phyloP scores from a whole-genome alignment of 75 land plant species.

The Selaginella moellendorffii region DNA sequence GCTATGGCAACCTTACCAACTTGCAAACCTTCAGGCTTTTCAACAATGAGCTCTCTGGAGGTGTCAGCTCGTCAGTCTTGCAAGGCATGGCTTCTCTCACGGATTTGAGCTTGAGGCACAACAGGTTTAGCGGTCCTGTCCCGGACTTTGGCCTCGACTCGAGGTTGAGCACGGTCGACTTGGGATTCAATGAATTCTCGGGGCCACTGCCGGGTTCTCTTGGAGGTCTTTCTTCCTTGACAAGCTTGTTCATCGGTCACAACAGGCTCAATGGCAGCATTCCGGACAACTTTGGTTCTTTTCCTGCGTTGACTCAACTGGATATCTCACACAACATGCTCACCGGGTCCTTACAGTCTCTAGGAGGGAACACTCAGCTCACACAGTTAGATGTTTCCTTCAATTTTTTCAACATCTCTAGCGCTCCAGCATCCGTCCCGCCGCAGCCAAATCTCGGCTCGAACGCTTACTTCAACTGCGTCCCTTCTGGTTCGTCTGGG shows the following conservation, averaged over 20 bases:
- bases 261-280: background rate
- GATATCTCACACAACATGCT: background rate
- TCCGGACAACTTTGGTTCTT: background rate
- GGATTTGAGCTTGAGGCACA: background rate
- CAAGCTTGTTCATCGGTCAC: background rate
- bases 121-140: background rate
- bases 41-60: background rate
- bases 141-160: background rate
- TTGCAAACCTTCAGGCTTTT: background rate
- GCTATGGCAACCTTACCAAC: background rate
- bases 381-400: background rate
- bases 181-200: background rate
- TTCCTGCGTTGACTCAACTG: background rate
- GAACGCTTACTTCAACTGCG: background rate
- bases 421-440: background rate
- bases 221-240: background rate
- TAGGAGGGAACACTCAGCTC: background rate
- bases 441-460: no score
- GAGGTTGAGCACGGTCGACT: no score
- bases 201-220: background rate
- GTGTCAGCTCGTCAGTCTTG: background rate
- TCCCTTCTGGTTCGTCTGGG: no score
- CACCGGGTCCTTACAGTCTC: background rate
- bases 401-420: background rate
- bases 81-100: background rate